Evolutionary conservation across 208 protist genomes (phyloP).

Genomic region (Leishmania guyanensis): DNA sequence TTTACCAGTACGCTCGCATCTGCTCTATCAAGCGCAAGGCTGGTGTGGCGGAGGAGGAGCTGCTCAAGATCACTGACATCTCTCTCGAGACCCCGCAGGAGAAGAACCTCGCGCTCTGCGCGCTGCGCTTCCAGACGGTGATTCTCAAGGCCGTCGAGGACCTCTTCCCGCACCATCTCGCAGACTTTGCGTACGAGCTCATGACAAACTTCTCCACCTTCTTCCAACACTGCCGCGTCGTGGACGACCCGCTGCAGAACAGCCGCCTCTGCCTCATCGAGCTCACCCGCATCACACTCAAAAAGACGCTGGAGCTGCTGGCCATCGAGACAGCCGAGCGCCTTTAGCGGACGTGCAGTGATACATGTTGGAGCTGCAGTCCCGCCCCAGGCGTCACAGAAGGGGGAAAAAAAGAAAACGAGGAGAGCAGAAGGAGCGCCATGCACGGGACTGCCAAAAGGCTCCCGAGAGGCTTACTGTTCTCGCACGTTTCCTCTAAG

Average conservation of each 20-base stretch:
- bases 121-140: conserved; percentile 88
- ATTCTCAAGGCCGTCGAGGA: conserved; percentile 90
- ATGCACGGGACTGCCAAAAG: not conserved
- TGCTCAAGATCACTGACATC: conserved; percentile 61
- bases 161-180: conserved; percentile 93
- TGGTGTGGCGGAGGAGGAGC: conserved; percentile 58
- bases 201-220: conserved; percentile 95
- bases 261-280: conserved; percentile 93
- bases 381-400: not conserved
- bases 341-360: conserved; percentile 47
- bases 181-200: conserved; percentile 96
- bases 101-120: conserved; percentile 85
- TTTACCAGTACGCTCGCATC: conserved; percentile 98
- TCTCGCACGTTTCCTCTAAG: not conserved
- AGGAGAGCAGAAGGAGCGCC: not conserved
- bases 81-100: conserved; percentile 79
- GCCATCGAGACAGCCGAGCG: conserved; percentile 90
- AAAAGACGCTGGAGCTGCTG: conserved; percentile 91
- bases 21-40: conserved; percentile 94
- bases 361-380: not conserved
- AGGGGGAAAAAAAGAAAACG: not conserved
- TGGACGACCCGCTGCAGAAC: conserved; percentile 82
- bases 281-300: conserved; percentile 88
- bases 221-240: conserved; percentile 93
- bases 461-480: not conserved